Conservation (phyloP, 441 rosid species). For the Euphorbia corollata region DNA sequence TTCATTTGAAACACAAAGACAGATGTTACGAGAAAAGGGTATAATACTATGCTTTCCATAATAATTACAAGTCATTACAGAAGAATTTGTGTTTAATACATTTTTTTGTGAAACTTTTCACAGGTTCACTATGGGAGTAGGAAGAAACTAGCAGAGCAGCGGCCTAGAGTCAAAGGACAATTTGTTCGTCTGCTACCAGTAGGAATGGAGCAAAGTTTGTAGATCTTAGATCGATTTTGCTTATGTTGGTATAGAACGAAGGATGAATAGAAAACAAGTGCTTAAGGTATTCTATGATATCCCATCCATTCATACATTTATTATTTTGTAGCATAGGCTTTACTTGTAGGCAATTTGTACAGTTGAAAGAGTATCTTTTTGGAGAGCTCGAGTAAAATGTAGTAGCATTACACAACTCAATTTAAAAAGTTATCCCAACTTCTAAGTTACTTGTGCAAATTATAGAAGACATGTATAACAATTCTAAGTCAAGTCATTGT, state of each 20-base stretch:
- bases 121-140: slow-evolving; percentile 92
- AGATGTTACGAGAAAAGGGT: slow-evolving; percentile 91
- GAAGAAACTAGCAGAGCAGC: slow-evolving; percentile 80
- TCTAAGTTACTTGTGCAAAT: too few species aligned
- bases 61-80: too few species aligned
- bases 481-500: too few species aligned
- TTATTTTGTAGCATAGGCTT: neutral
- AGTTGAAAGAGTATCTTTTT: neutral
- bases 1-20: slow-evolving; percentile 87
- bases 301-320: neutral
- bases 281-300: neutral
- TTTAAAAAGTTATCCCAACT: too few species aligned
- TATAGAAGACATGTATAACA: too few species aligned
- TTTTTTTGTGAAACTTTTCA: neutral
- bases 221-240: slow-evolving; percentile 2
- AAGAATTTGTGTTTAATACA: too few species aligned
- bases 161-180: slow-evolving; percentile 85
- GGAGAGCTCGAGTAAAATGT: too few species aligned
- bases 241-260: neutral
- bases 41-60: neutral
- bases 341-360: neutral
- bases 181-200: slow-evolving; percentile 54
- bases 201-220: slow-evolving; percentile 22
- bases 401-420: too few species aligned
- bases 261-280: neutral